Conservation (phyloP, 1,284 basidiomycete species). For the Chalciporus sp. region DNA sequence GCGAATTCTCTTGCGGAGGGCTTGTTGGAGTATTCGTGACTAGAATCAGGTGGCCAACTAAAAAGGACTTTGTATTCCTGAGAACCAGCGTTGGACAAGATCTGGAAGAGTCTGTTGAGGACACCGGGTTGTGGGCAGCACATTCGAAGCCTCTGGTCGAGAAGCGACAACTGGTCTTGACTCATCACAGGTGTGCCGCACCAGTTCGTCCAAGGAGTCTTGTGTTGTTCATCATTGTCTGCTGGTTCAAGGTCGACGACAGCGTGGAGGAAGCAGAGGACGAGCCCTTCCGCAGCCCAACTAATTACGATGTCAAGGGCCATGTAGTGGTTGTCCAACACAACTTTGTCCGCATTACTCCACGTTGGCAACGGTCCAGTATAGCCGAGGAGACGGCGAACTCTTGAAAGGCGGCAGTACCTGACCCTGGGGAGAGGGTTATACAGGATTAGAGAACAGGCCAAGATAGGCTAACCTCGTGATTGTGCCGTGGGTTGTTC, state of each 20-base stretch:
- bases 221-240: constrained; percentile 80
- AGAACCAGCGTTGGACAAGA: constrained; percentile 57
- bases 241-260: constrained; percentile 73
- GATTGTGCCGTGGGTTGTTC: constrained; percentile 88
- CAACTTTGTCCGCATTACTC: constrained; percentile 68
- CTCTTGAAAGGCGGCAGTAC: constrained; percentile 69
- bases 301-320: constrained; percentile 93
- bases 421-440: constrained; percentile 58
- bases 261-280: constrained; percentile 95
- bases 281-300: constrained; percentile 89
- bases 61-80: constrained; percentile 66
- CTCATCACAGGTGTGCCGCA: constrained; percentile 79
- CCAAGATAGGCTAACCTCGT: constrained; percentile 60
- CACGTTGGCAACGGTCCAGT: constrained; percentile 54
- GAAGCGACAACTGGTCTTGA: constrained; percentile 55
- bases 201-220: constrained; percentile 91
- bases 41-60: constrained; percentile 84
- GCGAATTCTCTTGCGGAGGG: constrained; percentile 84
- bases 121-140: constrained; percentile 51
- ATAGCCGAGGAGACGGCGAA: constrained; percentile 69
- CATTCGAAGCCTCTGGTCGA: constrained; percentile 59
- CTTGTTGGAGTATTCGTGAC: constrained; percentile 44
- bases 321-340: constrained; percentile 81
- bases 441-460: constrained; percentile 14
- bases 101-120: constrained; percentile 79